These are phyloP conservation scores for Guadua angustifolia DNA, from an alignment of 176 grass and related monocot species.

Conservation along the genomic window DNA sequence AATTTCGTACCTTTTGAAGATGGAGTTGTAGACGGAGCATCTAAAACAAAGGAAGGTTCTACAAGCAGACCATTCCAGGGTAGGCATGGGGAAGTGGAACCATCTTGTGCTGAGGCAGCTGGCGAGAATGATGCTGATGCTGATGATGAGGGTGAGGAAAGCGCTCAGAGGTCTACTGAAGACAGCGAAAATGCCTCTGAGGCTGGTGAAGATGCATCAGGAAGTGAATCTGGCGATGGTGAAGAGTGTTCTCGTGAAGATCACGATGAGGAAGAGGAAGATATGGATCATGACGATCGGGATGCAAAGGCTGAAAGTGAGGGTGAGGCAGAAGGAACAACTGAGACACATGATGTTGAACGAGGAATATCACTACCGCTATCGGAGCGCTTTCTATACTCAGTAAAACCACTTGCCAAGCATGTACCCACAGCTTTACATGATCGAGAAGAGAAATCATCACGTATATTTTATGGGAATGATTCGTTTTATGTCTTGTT, in stretches of 20 bases:
- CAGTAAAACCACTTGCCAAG: constrained; percentile 83
- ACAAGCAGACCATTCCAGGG: constrained; percentile 56
- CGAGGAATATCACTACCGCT: constrained; percentile 66
- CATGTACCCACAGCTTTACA: constrained; percentile 73
- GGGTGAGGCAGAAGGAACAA: constrained; percentile 84
- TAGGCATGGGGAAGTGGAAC: constrained; percentile 56
- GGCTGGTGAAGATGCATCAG: constrained; percentile 86
- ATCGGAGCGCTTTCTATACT: constrained; percentile 78
- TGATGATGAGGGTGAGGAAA: constrained; percentile 93
- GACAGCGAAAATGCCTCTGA: constrained; percentile 97
- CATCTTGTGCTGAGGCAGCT: constrained; percentile 57
- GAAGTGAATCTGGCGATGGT: constrained; percentile 90
- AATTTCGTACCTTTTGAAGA: constrained; percentile 82
- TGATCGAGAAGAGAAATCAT: constrained; percentile 65
- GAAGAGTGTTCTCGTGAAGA: constrained; percentile 94
- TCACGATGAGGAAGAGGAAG: constrained; percentile 91
- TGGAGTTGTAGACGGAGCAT: constrained; percentile 29
- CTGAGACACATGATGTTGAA: constrained; percentile 67
- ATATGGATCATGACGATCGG: constrained; percentile 81
- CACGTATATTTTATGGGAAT: constrained; percentile 86
- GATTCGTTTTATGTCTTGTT: constrained; percentile 96
- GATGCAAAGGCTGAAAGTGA: constrained; percentile 91
- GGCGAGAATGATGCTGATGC: constrained; percentile 88
- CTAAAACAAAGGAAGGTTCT: constrained; percentile 67
- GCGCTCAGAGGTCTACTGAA: constrained; percentile 85